Evolutionary conservation across 2,329 filamentous ascomycete species (phyloP).

Genomic region (Neurospora crassa): DNA sequence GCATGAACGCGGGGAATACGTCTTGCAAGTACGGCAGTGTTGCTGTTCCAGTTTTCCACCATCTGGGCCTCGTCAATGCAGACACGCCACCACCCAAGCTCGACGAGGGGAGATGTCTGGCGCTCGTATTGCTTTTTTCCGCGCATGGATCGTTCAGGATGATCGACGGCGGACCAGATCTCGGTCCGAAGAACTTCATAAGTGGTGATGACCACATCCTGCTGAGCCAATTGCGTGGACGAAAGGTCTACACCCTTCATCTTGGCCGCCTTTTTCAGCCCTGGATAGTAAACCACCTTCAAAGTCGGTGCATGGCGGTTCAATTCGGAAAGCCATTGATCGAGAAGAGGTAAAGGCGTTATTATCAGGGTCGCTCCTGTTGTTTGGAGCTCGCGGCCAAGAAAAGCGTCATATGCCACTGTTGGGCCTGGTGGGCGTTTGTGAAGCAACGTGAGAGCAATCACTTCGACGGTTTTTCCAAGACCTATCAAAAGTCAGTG

Average conservation of each 20-base stretch:
- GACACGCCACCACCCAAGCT: slow-evolving; percentile 82
- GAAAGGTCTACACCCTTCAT: slow-evolving; percentile 28
- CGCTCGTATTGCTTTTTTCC: slow-evolving; percentile 57
- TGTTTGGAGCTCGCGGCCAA: slow-evolving; percentile 33
- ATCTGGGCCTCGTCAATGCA: slow-evolving; percentile 77
- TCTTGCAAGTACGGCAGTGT: slow-evolving; percentile 71
- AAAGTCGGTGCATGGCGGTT: slow-evolving; percentile 47
- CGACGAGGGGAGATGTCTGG: slow-evolving; percentile 64
- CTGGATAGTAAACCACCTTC: slow-evolving; percentile 46
- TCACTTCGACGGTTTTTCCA: slow-evolving; percentile 70
- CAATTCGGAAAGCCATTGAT: slow-evolving; percentile 55
- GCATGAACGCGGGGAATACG: slow-evolving; percentile 75
- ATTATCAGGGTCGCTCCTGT: slow-evolving; percentile 53
- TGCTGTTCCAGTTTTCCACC: slow-evolving; percentile 80
- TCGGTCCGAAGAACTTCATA: slow-evolving; percentile 68
- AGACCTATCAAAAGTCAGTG: slow-evolving; percentile 31
- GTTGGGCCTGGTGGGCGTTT: slow-evolving; percentile 24
- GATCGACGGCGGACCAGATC: slow-evolving; percentile 63
- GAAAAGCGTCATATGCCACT: slow-evolving; percentile 28
- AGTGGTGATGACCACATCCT: slow-evolving; percentile 55
- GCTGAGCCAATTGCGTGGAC: slow-evolving; percentile 34
- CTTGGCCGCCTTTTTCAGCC: slow-evolving; percentile 30
- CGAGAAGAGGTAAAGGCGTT: slow-evolving; percentile 43
- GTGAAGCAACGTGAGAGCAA: slow-evolving; percentile 60
- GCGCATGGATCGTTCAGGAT: slow-evolving; percentile 59